These are phyloP conservation scores for Podaxis sp. DNA, from an alignment of 768 basidiomycete species.

Conservation along the genomic window DNA sequence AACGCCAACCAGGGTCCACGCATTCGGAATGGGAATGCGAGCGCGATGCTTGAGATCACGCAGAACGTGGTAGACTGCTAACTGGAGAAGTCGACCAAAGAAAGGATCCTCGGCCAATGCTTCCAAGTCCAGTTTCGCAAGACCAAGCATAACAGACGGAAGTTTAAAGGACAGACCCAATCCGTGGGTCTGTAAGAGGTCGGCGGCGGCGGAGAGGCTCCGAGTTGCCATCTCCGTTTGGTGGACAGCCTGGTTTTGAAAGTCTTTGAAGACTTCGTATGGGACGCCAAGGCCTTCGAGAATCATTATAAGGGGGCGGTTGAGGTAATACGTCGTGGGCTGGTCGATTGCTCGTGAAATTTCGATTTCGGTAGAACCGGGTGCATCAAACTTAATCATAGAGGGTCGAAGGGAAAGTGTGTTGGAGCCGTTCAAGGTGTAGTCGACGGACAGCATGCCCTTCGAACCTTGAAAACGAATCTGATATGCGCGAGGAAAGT, in stretches of 20 bases:
- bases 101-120: constrained; percentile 39
- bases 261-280: constrained; percentile 47
- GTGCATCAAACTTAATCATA: constrained; percentile 67
- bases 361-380: constrained; percentile 49
- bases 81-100: constrained; percentile 50
- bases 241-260: constrained; percentile 51
- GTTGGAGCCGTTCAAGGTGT: constrained; percentile 43
- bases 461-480: constrained; percentile 64
- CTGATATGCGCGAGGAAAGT: constrained; percentile 52
- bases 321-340: constrained; percentile 55
- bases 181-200: constrained; percentile 52
- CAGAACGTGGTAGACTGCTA: constrained; percentile 57
- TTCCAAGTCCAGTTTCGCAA: constrained; percentile 46
- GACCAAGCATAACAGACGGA: constrained; percentile 45
- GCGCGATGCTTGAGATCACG: constrained; percentile 65
- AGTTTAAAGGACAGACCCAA: constrained; percentile 57
- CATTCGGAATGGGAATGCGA: constrained; percentile 61
- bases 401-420: constrained; percentile 52
- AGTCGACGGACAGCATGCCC: constrained; percentile 60
- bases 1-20: constrained; percentile 69
- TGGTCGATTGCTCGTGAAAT: constrained; percentile 62
- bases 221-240: constrained; percentile 40
- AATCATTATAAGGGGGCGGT: constrained; percentile 68
- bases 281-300: constrained; percentile 57
- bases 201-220: constrained; percentile 44